Percentiles rank a stretch among this genome's conserved stretches.
Conservation (phyloP, 2,329 filamentous ascomycete species). For the Metarhizium anisopliae region DNA sequence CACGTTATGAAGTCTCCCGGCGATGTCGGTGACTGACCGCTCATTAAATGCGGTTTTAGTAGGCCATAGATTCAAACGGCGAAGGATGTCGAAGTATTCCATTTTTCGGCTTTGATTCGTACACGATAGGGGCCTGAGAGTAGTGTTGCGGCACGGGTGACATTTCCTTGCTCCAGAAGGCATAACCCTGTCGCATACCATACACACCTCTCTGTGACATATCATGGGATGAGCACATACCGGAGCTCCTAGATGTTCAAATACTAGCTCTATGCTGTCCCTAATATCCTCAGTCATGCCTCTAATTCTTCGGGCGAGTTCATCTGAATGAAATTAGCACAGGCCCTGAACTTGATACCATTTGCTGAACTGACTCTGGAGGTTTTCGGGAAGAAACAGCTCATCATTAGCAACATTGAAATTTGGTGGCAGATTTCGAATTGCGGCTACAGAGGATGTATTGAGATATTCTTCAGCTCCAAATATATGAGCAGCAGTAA, state of each 20-base stretch:
- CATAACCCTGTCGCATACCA: not conserved
- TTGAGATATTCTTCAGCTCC: not conserved
- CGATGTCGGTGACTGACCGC: not conserved
- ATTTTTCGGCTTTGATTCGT: not conserved
- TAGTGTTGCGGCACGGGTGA: not conserved
- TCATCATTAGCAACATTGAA: not conserved
- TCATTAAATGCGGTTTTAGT: not conserved
- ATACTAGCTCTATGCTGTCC: not conserved
- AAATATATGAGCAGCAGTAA: not conserved
- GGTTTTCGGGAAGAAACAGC: not conserved
- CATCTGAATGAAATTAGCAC: not conserved
- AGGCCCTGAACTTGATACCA: too few species aligned
- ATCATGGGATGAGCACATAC: not conserved
- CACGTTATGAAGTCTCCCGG: too few species aligned
- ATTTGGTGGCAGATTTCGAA: not conserved
- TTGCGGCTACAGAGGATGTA: not conserved
- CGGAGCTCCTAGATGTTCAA: not conserved
- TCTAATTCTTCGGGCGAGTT: not conserved
- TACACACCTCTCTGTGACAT: not conserved
- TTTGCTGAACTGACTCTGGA: too few species aligned
- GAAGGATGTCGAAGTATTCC: not conserved
- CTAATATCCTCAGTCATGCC: not conserved
- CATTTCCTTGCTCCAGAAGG: not conserved
- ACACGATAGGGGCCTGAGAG: not conserved
- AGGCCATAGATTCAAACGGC: not conserved